Evolutionary conservation across 2,329 filamentous ascomycete species (phyloP), one percentile per base, ranked within the genome.

Genomic region (Cladosporium velox): DNA sequence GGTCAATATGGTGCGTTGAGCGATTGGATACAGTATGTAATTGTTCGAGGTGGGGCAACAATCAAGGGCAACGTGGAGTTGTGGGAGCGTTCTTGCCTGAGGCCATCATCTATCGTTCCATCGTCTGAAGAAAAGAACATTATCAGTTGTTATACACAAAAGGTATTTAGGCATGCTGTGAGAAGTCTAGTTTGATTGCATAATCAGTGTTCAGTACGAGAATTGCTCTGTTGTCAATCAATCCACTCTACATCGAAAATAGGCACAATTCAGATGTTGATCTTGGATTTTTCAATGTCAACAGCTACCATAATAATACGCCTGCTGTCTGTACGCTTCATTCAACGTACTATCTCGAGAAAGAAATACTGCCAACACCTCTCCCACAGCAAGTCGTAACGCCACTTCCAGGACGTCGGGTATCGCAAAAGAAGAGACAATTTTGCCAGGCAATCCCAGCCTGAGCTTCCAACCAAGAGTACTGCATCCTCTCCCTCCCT

Each of bases 371-470:
- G 41, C n/a, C 41, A 4, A 47, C 2, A 6, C n/a, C 8, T 21
- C n/a, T 47, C n/a, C 41, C n/a, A 47, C 41, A 47, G 41, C 41
- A 21, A 47, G 41, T 47, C 41, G 14, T 21, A 21, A 47, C 2
- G 7, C n/a, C 30, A 55, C 15, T 34, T 8, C n/a, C 52, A 21
- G 4, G 12, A 55, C 35, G 11, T 26, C 26, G 57, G 57, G 38
- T 59, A 59, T 59, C 57, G 57, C 57, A 59, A 28, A 38, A 47
- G 26, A 59, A 41, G 15, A 30, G 10, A 59, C 18, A 47, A 59
- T 24, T 30, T 14, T 18, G 34, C 34, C 7, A 12, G n/a, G 34
- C 4, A 41, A 15, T 21, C 2, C 55, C 15, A 58, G 34, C 32
- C 32, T 30, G 26, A 8, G 12, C 5, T 15, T 15, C 49, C 49